Evolutionary conservation across 1,284 basidiomycete species (phyloP), one percentile per base, ranked within the genome.

Genomic region (Tilletia walkeri): DNA sequence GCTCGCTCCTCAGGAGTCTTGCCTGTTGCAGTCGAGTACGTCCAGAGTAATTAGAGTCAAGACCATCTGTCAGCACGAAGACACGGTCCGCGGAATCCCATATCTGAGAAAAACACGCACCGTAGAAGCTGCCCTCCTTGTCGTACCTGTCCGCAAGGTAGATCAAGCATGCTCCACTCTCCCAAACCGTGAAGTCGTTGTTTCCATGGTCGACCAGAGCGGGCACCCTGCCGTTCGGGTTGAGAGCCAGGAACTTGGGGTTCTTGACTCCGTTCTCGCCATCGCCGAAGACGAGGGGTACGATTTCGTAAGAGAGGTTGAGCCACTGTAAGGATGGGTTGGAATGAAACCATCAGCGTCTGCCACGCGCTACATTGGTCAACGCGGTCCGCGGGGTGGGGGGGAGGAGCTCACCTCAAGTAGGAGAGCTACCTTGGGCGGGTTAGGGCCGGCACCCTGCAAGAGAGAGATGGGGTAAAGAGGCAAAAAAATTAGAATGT

Each of bases 91-190:
- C 24, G 24, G 24, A 30, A 30, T 1, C 1, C 24, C 24, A 2
- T 30, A 30, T 30, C 24, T 30, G 24, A 30, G 1, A 30, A 30
- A 4, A 6, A 30, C 16, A 41, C 39, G 5, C 45, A 65, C 67
- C 69, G 49, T 59, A 20, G 20, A 70, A 61, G 14, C 53, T 59
- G 20, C 54, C 67, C 41, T 71, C 70, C 56, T 76, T 70, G 69
- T 81, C 80, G 63, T 82, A 78, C 69, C 76, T 76, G 50, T 75
- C 70, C n/a, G 69, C 73, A 2, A 82, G 72, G 67, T 81, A 82
- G 63, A 74, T 67, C 4, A 82, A 67, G 47, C 78, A 81, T 1
- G 79, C 80, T 18, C 78, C 76, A 0, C 66, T 69, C 63, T 82
- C 78, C 80, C 80, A 82, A 2, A 73, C 59, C 66, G 39, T 56